These are phyloP conservation scores for Biscutella laevigata DNA, from an alignment of 441 rosid genomes.

Conservation along the genomic window DNA sequence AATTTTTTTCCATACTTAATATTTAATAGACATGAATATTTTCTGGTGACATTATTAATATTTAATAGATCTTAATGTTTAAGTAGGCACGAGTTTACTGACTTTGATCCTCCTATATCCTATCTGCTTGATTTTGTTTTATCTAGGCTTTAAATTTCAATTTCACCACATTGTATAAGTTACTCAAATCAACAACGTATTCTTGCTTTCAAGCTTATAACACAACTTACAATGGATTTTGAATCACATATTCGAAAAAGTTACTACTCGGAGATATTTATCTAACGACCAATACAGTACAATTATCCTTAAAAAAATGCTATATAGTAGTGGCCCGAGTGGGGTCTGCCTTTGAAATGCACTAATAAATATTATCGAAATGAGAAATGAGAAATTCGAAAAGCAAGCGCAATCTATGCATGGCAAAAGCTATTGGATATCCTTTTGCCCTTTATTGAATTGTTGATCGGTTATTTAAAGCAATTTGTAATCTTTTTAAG, in stretches of 20 bases:
- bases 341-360: slow-evolving; percentile 15
- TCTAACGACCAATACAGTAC: slow-evolving; percentile 3
- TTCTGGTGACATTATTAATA: no score
- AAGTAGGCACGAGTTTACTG: neutral
- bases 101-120: neutral
- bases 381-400: neutral
- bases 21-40: no score
- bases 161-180: neutral
- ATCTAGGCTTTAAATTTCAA: neutral
- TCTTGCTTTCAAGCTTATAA: neutral
- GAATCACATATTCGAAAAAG: neutral
- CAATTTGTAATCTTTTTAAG: slow-evolving; percentile 20
- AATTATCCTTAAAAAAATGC: neutral
- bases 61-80: no score
- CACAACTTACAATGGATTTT: neutral
- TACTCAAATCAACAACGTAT: neutral
- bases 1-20: no score
- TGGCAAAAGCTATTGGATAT: slow-evolving; percentile 17
- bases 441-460: slow-evolving; percentile 16
- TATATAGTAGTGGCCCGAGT: neutral
- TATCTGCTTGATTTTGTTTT: slow-evolving; percentile 1
- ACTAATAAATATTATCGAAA: slow-evolving; percentile 3
- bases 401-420: slow-evolving; percentile 33
- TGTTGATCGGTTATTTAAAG: slow-evolving; percentile 14
- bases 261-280: neutral